phyloP scores from a whole-genome alignment of 169 alveolate species.

The Babesia gibsoni region DNA sequence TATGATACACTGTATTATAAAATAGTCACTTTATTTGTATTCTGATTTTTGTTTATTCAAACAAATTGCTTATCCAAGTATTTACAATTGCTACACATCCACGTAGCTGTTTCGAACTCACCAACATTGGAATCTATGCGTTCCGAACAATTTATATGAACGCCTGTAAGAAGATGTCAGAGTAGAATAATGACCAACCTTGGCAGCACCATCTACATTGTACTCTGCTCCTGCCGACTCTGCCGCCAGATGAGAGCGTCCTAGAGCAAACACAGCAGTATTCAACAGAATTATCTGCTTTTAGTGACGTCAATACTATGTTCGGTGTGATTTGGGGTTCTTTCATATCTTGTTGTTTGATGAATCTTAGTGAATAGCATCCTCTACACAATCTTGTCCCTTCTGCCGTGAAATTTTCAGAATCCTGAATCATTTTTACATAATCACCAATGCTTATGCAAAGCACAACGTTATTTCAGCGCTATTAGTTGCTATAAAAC shows the following conservation, averaged over 20 bases:
- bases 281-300: not conserved
- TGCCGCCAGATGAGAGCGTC: not conserved
- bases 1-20: too few relatives aligned
- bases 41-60: too few relatives aligned
- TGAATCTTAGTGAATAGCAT: not conserved
- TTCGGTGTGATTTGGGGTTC: not conserved
- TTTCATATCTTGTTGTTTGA: too few relatives aligned
- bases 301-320: not conserved
- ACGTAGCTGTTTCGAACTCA: not conserved
- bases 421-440: not conserved
- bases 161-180: not conserved
- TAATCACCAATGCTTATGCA: too few relatives aligned
- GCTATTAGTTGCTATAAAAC: too few relatives aligned
- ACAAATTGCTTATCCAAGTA: not conserved
- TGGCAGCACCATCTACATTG: slow-evolving; percentile 13
- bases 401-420: slow-evolving; percentile 1
- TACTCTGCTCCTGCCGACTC: slow-evolving; percentile 5
- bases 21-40: too few relatives aligned
- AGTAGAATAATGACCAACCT: not conserved
- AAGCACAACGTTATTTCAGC: too few relatives aligned
- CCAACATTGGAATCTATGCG: slow-evolving; percentile 1
- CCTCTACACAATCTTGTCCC: slow-evolving; percentile 24
- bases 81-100: slow-evolving; percentile 27
- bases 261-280: slow-evolving; percentile 34
- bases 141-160: slow-evolving; percentile 13